These are phyloP conservation scores for Rutstroemia sp. DNA, from an alignment of 2,329 filamentous ascomycete species.

Conservation along the genomic window DNA sequence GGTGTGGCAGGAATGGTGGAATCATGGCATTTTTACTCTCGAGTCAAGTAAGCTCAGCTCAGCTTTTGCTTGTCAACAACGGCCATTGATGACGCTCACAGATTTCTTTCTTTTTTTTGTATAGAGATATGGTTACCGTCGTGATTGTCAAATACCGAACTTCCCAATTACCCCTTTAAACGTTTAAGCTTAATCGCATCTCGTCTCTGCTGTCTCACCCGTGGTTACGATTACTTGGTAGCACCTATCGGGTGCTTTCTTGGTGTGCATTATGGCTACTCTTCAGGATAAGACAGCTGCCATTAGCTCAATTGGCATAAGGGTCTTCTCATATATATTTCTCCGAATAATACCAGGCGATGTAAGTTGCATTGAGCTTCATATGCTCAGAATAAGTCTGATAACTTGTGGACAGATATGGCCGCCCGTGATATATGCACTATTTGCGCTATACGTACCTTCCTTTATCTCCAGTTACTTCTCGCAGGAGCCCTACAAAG, in stretches of 20 bases:
- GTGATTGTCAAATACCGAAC: too few relatives aligned
- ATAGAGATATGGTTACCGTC: too few relatives aligned
- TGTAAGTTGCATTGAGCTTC: conserved; percentile 20
- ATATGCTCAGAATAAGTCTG: not conserved
- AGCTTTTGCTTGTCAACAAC: too few relatives aligned
- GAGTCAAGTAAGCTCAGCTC: too few relatives aligned
- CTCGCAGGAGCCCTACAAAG: conserved; percentile 47
- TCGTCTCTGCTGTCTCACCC: not conserved
- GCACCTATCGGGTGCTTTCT: not conserved
- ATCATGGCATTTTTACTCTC: too few relatives aligned
- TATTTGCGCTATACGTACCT: conserved; percentile 59
- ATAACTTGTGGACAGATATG: conserved; percentile 22
- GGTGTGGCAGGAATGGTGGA: too few relatives aligned
- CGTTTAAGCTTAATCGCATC: not conserved
- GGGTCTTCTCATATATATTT: conserved; percentile 48
- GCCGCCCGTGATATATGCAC: conserved; percentile 45
- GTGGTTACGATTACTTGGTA: not conserved
- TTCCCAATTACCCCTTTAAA: too few relatives aligned
- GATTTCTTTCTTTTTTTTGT: too few relatives aligned
- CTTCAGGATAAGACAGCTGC: conserved; percentile 20
- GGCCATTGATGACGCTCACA: too few relatives aligned
- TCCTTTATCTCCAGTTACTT: conserved; percentile 54
- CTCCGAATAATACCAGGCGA: conserved; percentile 45
- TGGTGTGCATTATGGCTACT: not conserved
- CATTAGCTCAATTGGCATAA: conserved; percentile 41